A percentile compares a stretch with the other conserved stretches of the same genome.
Evolutionary conservation across 129 eudicot species (phyloP).

Genomic region (Flaveria sonorensis): DNA sequence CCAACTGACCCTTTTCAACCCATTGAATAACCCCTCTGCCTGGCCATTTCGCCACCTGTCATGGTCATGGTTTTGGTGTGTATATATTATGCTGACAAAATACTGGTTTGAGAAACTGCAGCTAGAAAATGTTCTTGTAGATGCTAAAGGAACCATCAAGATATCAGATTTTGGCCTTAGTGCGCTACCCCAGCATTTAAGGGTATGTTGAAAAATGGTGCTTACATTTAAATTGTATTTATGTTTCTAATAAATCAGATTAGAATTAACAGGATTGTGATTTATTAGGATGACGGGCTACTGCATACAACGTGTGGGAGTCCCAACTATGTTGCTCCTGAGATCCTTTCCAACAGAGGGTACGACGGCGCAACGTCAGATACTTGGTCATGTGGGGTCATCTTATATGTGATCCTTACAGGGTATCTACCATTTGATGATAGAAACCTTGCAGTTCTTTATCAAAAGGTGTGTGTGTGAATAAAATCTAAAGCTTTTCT

Average conservation of each 20-base stretch:
- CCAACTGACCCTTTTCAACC: background rate
- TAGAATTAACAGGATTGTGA: background rate
- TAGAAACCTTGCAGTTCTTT: slow-evolving; percentile 91
- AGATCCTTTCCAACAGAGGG: slow-evolving; percentile 79
- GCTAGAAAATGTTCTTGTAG: slow-evolving; percentile 86
- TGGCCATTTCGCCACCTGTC: background rate
- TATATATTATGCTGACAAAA: slow-evolving; percentile 22
- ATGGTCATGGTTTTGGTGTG: slow-evolving; percentile 8
- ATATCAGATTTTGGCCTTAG: slow-evolving; percentile 96
- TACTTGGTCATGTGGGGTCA: slow-evolving; percentile 98
- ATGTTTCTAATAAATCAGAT: background rate
- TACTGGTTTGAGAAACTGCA: slow-evolving; percentile 40
- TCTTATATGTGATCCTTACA: slow-evolving; percentile 79
- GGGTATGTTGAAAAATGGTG: slow-evolving; percentile 50
- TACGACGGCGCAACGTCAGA: slow-evolving; percentile 89
- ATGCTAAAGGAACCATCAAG: slow-evolving; percentile 70
- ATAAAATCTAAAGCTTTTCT: slow-evolving; percentile 5
- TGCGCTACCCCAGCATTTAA: slow-evolving; percentile 89
- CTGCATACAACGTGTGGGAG: slow-evolving; percentile 96
- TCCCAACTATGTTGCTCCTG: slow-evolving; percentile 99
- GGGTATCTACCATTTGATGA: slow-evolving; percentile 97
- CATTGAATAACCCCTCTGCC: background rate
- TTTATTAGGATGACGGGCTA: slow-evolving; percentile 82
- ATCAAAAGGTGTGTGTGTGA: slow-evolving; percentile 66
- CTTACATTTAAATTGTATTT: background rate